Base-by-base conservation (phyloP, 495 filamentous ascomycete genomes). In the Penicillium psychrofluorescens region DNA sequence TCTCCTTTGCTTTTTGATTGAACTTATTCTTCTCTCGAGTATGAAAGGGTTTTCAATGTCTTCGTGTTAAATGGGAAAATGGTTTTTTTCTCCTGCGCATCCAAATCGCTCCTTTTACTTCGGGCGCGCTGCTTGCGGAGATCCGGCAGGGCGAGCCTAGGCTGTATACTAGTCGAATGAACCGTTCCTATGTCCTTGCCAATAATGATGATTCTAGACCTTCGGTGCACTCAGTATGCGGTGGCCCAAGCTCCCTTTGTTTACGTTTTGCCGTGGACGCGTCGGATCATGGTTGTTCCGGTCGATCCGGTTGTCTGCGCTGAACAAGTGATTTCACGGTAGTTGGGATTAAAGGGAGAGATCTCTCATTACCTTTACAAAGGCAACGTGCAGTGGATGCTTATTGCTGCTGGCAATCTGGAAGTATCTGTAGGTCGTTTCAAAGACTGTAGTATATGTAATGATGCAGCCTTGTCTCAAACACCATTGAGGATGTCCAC, bases 1-100 rank as follows among this genome's bases (percentile, higher is more conserved):
- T 62, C 64, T 55, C 62, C 50, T 55, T 58, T 60, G 65, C 53
- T 54, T 66, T 65, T 67, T 61, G 41, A 34, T 35, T 35, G 45
- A 34, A 32, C 39, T 22, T 22, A 6, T 22, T 22, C 22, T 22
- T 22, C 22, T 22, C 22, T 22, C 22, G 22, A 22, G 16, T 43
- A 46, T 46, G 30, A 11, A 50, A 58, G 62, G 63, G 56, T 52
- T 57, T 56, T 52, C 48, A 51, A 61, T 46, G 58, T 58, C 53
- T 47, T 39, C 41, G 65, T 63, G 55, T 59, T 55, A 58, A 55
- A 56, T 56, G 55, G 59, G 49, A 58, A 56, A 4, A 22, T 22
- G 22, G 22, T 22, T 22, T 22, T 22, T 22, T 0, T 22, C 22
- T 22, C 22, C 22, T 22, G 22, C 22, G 22, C 22, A 22, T 22